A percentile compares a stretch with the other conserved stretches of the same genome.
Conservation (phyloP, 768 basidiomycete genomes). For the Galerina marginata region DNA sequence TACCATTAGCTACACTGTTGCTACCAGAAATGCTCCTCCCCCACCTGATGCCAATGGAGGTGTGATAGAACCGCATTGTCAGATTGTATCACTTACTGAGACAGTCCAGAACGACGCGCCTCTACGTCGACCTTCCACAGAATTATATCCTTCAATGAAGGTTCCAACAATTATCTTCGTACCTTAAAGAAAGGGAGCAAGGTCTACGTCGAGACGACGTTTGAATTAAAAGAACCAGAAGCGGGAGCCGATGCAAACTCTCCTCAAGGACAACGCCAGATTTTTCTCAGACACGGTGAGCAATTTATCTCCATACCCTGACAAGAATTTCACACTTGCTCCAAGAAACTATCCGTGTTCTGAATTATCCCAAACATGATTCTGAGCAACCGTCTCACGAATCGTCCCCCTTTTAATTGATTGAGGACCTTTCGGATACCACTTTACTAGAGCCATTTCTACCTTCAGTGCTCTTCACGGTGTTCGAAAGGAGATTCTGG, state of each 20-base stretch:
- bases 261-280: constrained; percentile 77
- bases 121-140: constrained; percentile 75
- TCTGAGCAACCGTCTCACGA: neutral
- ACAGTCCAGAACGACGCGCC: constrained; percentile 51
- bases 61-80: constrained; percentile 35
- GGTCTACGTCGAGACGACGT: constrained; percentile 84
- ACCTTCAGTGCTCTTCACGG: constrained; percentile 16
- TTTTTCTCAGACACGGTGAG: constrained; percentile 82
- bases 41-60: constrained; percentile 66
- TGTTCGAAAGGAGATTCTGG: constrained; percentile 44
- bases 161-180: constrained; percentile 65
- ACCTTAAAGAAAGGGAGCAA: constrained; percentile 70
- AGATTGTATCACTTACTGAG: neutral
- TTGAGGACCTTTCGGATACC: neutral
- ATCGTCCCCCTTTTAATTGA: constrained; percentile 1
- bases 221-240: constrained; percentile 77
- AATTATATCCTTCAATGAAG: constrained; percentile 72
- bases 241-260: constrained; percentile 66
- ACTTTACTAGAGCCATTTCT: neutral
- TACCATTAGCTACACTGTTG: constrained; percentile 70
- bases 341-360: constrained; percentile 59
- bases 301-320: neutral
- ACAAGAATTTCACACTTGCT: constrained; percentile 8
- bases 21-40: constrained; percentile 67
- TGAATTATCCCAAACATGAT: constrained; percentile 39